Percentiles rank a stretch among this genome's conserved stretches.
Conservation (phyloP, 805 yeast genomes). For the Kockiozyma suomiensis region DNA sequence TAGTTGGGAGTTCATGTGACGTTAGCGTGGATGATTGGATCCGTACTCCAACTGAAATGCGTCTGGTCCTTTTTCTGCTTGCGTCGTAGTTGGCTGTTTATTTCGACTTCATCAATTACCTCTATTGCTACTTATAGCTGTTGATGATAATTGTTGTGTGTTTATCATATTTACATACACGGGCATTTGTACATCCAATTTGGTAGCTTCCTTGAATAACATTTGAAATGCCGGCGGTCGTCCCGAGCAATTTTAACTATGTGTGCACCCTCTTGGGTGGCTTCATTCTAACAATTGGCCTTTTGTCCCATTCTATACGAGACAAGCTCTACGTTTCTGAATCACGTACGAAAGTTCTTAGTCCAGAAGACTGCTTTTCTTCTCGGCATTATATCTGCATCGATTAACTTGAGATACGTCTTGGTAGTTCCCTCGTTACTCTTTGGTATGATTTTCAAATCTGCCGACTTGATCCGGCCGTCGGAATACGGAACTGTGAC, state of each 20-base stretch:
- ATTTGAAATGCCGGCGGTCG: constrained; percentile 24
- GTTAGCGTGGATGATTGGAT: not conserved
- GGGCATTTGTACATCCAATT: not conserved
- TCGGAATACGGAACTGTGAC: constrained; percentile 52
- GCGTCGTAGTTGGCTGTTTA: too few species aligned
- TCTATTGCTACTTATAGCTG: too few species aligned
- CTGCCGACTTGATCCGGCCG: constrained; percentile 61
- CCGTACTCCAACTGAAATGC: not conserved
- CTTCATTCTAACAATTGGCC: constrained; percentile 59
- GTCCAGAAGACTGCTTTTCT: too few species aligned
- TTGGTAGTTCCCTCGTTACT: constrained; percentile 57
- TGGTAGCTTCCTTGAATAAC: not conserved
- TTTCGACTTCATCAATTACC: too few species aligned
- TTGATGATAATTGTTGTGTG: too few species aligned
- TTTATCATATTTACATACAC: too few species aligned
- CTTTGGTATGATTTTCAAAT: constrained; percentile 61
- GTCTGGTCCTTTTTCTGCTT: too few species aligned
- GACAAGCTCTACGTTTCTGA: constrained; percentile 65
- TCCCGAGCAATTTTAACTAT: constrained; percentile 41
- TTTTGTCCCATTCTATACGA: constrained; percentile 60
- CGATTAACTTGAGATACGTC: not conserved
- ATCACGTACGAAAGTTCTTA: constrained; percentile 52
- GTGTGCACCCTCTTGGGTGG: constrained; percentile 65
- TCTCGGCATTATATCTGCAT: not conserved
- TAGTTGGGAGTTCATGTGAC: not conserved